Base-by-base conservation (phyloP, 2,329 filamentous ascomycete species). In the Sporothrix dimorphospora region DNA sequence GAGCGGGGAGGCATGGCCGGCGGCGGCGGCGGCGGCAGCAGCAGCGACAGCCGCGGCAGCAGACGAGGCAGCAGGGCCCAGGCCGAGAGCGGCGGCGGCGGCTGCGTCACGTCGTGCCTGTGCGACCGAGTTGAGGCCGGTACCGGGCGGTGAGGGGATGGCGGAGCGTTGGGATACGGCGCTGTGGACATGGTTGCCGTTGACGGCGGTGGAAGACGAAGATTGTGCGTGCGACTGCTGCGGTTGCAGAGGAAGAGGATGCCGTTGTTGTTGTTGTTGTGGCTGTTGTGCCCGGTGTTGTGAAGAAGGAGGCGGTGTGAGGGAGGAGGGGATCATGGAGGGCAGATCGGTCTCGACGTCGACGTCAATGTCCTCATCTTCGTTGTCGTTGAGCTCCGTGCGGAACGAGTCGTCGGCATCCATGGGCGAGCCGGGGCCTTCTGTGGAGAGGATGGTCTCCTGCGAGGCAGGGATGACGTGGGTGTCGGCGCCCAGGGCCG, bases 241-340 rank as follows among this genome's bases (percentile, higher is more conserved):
- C 67, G 77, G 79, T 4, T 45, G 71, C 19, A 6, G 67, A 12
- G 12, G 24, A 14, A 38, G 61, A 38, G 53, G 61, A 30, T 67
- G 70, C 21, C 63, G 40, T 24, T 73, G 69, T 6, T 40, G 19
- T 21, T 66, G 70, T 40, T 59, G 72, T 21, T 70, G 70, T 14
- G 47, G 16, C 21, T 34, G 34, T 30, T 69, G 63, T 49, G 45
- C 21, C 21, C 57, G 61, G 14, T 40, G 40, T 51, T 71, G 72
- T 1, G 86, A 88, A 0, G 86, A 88, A 0, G 87, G 86, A 30
- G 87, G 87, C 3, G 87, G 88, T 2, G 87, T 89, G 69, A 88
- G 79, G 30, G 87, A 89, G 1, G 87, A 89, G 4, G 87, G 86
- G 71, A 89, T 88, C 67, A 88, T 69, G 19, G 34, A 80, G 16